Evolutionary conservation across 2,329 filamentous ascomycete species (phyloP).

Genomic region (Ceratocystiopsis brevicomis): DNA sequence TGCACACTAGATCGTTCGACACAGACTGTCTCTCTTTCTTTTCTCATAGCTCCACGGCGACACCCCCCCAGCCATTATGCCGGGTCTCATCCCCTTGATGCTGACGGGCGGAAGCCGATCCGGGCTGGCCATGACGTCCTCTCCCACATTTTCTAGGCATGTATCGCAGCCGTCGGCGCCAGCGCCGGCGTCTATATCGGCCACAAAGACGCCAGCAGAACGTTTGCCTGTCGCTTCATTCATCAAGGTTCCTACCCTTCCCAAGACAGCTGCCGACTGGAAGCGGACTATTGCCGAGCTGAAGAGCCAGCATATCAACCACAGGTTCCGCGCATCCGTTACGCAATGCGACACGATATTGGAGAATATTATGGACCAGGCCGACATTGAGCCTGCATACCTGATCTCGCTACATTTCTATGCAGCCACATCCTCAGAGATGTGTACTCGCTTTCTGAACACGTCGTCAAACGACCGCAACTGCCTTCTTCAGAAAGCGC

Average conservation of each 20-base stretch:
- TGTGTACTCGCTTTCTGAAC: slow-evolving; percentile 31
- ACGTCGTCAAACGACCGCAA: slow-evolving; percentile 26
- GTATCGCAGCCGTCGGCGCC: slow-evolving; percentile 2
- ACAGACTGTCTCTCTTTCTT: too few relatives aligned
- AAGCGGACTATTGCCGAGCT: slow-evolving; percentile 29
- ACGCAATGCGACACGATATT: slow-evolving; percentile 34
- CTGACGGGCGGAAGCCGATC: slow-evolving; percentile 8
- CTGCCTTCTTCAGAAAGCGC: slow-evolving; percentile 31
- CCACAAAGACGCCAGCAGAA: slow-evolving; percentile 4
- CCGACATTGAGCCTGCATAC: slow-evolving; percentile 30
- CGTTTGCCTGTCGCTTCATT: slow-evolving; percentile 9
- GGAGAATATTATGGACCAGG: slow-evolving; percentile 21
- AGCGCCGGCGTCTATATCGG: background rate
- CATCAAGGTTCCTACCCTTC: slow-evolving; percentile 14
- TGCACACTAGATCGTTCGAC: background rate
- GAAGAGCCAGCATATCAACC: slow-evolving; percentile 32
- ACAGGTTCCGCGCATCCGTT: slow-evolving; percentile 33
- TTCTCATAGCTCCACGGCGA: background rate
- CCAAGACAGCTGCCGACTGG: slow-evolving; percentile 31
- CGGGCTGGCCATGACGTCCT: too few relatives aligned
- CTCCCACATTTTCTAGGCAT: too few relatives aligned
- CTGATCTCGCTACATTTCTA: slow-evolving; percentile 43
- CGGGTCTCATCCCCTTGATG: slow-evolving; percentile 10
- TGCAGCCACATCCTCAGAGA: slow-evolving; percentile 39
- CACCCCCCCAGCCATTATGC: slow-evolving; percentile 4